Evolutionary conservation across 1,284 basidiomycete genomes (phyloP), one percentile per base, ranked within the genome.

Genomic region (Exobasidium cylindrosporum): DNA sequence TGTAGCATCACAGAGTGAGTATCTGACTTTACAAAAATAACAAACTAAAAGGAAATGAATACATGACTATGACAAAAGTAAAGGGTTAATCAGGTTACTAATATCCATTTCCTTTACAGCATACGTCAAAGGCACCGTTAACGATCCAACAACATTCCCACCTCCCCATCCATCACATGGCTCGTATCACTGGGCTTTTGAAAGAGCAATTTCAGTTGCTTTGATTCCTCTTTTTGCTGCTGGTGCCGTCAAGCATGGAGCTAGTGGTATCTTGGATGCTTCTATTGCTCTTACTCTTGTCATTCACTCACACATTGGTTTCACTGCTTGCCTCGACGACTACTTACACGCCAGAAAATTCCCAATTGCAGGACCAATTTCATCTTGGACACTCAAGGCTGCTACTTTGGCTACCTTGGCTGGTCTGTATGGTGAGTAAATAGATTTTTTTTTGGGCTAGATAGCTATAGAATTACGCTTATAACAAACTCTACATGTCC

Each of bases 151-250:
- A 3, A 83, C 87, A 23, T 96, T 92, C 84, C 94, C 94, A 30
- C 80, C 87, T 26, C 86, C 92, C 40, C 66, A 69, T 56, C 57
- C 72, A 2, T 82, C 87, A 2, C 90, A 96, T 77, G 95, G 96
- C 55, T 95, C 92, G 1, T 89, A 97, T 82, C 95, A 97, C 85
- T 98, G 95, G 95, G 88, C 92, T 1, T 97, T 97, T 78, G 95
- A 98, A 82, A 89, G 95, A 59, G 84, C 92, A 21, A 85, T 97
- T 61, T 89, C 90, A 1, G 94, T 90, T 0, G 84, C 87, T 26
- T 87, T 98, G 67, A 85, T 98, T 21, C 96, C 96, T 28, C 82
- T 96, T 74, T 60, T 76, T 11, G 75, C 75, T 1, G 74, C 74
- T 46, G 81, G 75, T 2, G 66, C 70, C 46, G 77, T 69, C 64